Percentiles rank a stretch among this genome's conserved stretches.
Evolutionary conservation across 2,329 filamentous ascomycete genomes (phyloP).

Genomic region (Lecanoromycetidae sp.): DNA sequence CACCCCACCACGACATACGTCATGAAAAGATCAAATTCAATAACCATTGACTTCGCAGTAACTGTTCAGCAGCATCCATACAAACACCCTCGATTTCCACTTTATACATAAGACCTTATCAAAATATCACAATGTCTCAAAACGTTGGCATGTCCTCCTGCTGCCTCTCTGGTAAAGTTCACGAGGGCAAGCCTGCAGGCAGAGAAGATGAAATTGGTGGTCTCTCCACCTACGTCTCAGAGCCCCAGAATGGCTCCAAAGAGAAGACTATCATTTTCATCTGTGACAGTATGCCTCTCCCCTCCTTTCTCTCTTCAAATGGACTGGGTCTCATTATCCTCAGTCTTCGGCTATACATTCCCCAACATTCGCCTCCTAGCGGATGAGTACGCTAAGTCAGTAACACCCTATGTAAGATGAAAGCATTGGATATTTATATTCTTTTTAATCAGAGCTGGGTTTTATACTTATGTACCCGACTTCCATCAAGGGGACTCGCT

Average conservation of each 20-base stretch:
- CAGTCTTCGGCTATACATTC: conserved; percentile 38
- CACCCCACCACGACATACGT: too few relatives aligned
- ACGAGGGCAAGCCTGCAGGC: conserved; percentile 28
- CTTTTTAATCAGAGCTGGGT: too few relatives aligned
- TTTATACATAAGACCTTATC: not conserved
- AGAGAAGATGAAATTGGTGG: conserved; percentile 28
- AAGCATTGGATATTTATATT: too few relatives aligned
- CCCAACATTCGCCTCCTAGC: conserved; percentile 35
- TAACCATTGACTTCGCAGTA: too few relatives aligned
- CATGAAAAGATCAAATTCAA: too few relatives aligned
- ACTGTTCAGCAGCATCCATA: too few relatives aligned
- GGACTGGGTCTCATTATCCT: conserved; percentile 9
- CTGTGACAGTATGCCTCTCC: conserved; percentile 27
- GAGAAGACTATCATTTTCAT: conserved; percentile 37
- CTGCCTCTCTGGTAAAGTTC: conserved; percentile 32
- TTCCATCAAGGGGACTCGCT: conserved; percentile 32
- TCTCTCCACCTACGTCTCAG: conserved; percentile 33
- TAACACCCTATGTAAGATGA: too few relatives aligned
- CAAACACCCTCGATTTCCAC: not conserved
- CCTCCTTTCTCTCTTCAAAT: not conserved
- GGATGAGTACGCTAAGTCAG: conserved; percentile 38
- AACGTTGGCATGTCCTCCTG: conserved; percentile 31
- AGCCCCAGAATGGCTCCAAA: conserved; percentile 31
- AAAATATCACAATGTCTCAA: conserved; percentile 24
- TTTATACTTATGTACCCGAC: conserved; percentile 36